Evolutionary conservation across 2,329 filamentous ascomycete genomes (phyloP).

Genomic region (Graphium sp.): DNA sequence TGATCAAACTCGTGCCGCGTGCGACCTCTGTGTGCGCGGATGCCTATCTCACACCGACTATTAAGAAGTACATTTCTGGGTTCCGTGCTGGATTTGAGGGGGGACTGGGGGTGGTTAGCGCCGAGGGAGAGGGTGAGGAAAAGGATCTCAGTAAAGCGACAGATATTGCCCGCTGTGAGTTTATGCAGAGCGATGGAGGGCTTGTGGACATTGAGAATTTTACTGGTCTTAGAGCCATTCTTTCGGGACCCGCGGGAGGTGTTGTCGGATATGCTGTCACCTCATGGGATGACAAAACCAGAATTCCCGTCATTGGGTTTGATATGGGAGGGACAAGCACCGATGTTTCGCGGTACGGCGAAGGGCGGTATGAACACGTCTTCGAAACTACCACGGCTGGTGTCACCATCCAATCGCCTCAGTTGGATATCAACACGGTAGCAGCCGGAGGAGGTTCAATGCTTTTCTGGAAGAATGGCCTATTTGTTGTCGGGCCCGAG

Average conservation of each 20-base stretch:
- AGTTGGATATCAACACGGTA: slow-evolving; percentile 89
- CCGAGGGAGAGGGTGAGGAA: slow-evolving; percentile 56
- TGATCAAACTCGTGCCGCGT: slow-evolving; percentile 26
- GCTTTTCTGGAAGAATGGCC: slow-evolving; percentile 74
- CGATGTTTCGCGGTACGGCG: slow-evolving; percentile 75
- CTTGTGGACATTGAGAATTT: slow-evolving; percentile 63
- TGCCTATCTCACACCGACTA: slow-evolving; percentile 24
- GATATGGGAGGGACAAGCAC: slow-evolving; percentile 76
- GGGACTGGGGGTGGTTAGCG: slow-evolving; percentile 63
- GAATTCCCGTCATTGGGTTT: slow-evolving; percentile 79
- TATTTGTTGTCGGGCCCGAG: slow-evolving; percentile 83
- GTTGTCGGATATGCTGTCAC: slow-evolving; percentile 88
- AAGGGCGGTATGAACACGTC: slow-evolving; percentile 78
- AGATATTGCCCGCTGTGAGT: slow-evolving; percentile 84
- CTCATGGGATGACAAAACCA: slow-evolving; percentile 70
- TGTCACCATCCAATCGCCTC: slow-evolving; percentile 84
- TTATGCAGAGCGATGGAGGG: slow-evolving; percentile 81
- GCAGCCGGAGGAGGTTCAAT: slow-evolving; percentile 76
- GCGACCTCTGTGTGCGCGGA: slow-evolving; percentile 24
- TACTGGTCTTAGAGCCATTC: slow-evolving; percentile 67
- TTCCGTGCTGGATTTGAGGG: slow-evolving; percentile 49
- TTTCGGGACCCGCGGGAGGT: slow-evolving; percentile 83
- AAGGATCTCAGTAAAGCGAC: too few relatives aligned
- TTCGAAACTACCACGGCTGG: slow-evolving; percentile 90
- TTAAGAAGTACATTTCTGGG: slow-evolving; percentile 20